A percentile compares a stretch with the other conserved stretches of the same genome.
phyloP scores from a whole-genome alignment of 345 rosid genomes.

The Trapa bicornis region DNA sequence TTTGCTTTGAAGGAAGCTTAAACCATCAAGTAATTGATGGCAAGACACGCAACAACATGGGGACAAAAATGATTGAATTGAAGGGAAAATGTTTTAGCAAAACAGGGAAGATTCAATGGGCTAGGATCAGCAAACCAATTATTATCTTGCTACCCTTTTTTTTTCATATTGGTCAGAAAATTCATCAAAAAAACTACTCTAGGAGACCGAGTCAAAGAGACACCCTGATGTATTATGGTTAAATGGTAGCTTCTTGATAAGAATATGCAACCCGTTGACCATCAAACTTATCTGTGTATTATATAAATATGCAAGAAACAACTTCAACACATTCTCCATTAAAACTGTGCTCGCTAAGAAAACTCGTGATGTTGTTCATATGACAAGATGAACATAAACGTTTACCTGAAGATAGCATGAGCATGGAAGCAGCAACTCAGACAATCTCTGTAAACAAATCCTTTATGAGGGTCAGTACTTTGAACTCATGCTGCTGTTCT shows the following conservation, averaged over 20 bases:
- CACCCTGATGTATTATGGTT: not conserved
- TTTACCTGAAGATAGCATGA: too few species aligned
- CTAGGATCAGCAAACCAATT: not conserved
- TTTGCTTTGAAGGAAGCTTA: not conserved
- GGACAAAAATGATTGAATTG: not conserved
- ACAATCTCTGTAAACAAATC: not conserved
- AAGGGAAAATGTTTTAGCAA: not conserved
- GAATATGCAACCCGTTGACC: too few species aligned
- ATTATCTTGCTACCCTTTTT: not conserved
- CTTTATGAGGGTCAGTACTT: not conserved
- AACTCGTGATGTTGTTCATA: too few species aligned
- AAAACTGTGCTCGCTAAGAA: too few species aligned
- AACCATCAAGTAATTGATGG: not conserved
- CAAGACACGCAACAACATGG: not conserved
- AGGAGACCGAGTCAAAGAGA: too few species aligned
- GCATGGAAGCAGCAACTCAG: not conserved
- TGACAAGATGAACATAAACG: too few species aligned
- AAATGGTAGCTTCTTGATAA: too few species aligned
- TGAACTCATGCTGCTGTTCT: not conserved
- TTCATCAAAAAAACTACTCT: too few species aligned
- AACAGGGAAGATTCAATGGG: not conserved
- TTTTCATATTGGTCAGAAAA: not conserved
- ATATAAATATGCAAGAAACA: too few species aligned
- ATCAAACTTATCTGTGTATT: too few species aligned
- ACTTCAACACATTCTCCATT: too few species aligned